phyloP scores from a whole-genome alignment of 2,329 filamentous ascomycete genomes.

The Trichoderma sp. region DNA sequence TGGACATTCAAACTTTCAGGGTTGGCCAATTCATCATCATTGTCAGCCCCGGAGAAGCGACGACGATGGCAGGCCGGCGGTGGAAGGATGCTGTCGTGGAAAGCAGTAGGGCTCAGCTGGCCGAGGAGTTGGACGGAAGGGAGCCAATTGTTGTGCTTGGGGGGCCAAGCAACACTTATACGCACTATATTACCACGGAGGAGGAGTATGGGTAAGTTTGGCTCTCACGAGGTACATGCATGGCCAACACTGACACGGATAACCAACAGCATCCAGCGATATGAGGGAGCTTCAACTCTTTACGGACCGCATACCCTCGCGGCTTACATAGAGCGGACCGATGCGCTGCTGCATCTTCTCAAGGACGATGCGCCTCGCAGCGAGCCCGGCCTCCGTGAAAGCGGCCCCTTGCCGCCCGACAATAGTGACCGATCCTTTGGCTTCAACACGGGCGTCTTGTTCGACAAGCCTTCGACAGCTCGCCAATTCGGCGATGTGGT shows the following conservation, averaged over 20 bases:
- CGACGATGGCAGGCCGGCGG: slow-evolving; percentile 85
- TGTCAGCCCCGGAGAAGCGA: slow-evolving; percentile 83
- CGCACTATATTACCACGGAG: slow-evolving; percentile 73
- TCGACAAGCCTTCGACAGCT: slow-evolving; percentile 66
- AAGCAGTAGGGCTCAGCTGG: slow-evolving; percentile 49
- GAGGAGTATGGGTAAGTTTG: slow-evolving; percentile 58
- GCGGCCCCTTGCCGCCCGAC: slow-evolving; percentile 69
- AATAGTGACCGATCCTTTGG: slow-evolving; percentile 73
- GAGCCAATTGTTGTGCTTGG: slow-evolving; percentile 77
- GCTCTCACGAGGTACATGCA: background rate
- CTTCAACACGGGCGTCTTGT: slow-evolving; percentile 78
- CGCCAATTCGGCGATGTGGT: slow-evolving; percentile 70
- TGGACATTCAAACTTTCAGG: slow-evolving; percentile 81
- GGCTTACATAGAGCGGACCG: slow-evolving; percentile 80
- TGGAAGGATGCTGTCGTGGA: slow-evolving; percentile 73
- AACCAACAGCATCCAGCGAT: slow-evolving; percentile 67
- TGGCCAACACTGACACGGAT: slow-evolving; percentile 35
- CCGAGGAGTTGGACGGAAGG: slow-evolving; percentile 43
- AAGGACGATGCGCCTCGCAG: slow-evolving; percentile 46
- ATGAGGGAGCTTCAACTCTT: slow-evolving; percentile 87
- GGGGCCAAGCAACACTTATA: slow-evolving; percentile 85
- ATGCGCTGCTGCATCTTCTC: slow-evolving; percentile 69
- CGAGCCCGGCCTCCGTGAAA: slow-evolving; percentile 35
- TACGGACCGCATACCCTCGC: slow-evolving; percentile 84
- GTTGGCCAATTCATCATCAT: slow-evolving; percentile 84